Percentiles rank a stretch among this genome's conserved stretches.
phyloP scores from a whole-genome alignment of 164 flowering plant species.

The Vitis cinerea region DNA sequence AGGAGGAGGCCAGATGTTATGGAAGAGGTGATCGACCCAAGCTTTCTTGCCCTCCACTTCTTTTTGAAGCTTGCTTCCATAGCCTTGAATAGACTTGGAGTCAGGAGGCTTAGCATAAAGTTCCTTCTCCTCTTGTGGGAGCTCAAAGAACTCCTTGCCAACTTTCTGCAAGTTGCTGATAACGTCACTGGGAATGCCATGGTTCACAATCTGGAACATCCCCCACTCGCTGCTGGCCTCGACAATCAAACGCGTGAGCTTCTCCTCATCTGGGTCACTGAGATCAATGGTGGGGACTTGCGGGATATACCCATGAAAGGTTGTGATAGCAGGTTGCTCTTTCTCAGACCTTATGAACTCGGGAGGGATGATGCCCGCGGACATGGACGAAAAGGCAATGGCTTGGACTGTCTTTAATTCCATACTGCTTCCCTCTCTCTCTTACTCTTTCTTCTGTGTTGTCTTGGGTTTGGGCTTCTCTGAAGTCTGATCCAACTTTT shows the following conservation, averaged over 20 bases:
- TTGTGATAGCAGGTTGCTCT: constrained; percentile 39
- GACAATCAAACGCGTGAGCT: constrained; percentile 24
- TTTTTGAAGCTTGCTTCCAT: constrained; percentile 66
- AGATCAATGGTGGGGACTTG: constrained; percentile 57
- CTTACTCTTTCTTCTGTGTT: constrained; percentile 23
- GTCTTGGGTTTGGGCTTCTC: neutral
- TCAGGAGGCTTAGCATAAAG: constrained; percentile 41
- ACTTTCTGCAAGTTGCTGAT: constrained; percentile 46
- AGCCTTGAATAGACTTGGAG: constrained; percentile 50
- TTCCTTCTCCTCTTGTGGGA: constrained; percentile 72
- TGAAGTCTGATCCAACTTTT: too few relatives aligned
- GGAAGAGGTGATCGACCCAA: constrained; percentile 88
- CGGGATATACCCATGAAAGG: constrained; percentile 25
- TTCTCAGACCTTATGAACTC: constrained; percentile 32
- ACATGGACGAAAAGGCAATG: constrained; percentile 16
- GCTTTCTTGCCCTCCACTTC: constrained; percentile 61
- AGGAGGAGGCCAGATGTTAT: constrained; percentile 70
- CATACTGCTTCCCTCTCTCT: constrained; percentile 37
- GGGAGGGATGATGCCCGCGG: constrained; percentile 22
- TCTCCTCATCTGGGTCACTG: constrained; percentile 30
- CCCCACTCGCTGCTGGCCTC: constrained; percentile 66
- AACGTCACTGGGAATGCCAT: constrained; percentile 54
- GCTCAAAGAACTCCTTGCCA: constrained; percentile 74
- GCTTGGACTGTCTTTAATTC: constrained; percentile 27
- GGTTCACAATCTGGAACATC: constrained; percentile 68